Base-by-base conservation (phyloP, 106 monocot species). In the Allium cepa region DNA sequence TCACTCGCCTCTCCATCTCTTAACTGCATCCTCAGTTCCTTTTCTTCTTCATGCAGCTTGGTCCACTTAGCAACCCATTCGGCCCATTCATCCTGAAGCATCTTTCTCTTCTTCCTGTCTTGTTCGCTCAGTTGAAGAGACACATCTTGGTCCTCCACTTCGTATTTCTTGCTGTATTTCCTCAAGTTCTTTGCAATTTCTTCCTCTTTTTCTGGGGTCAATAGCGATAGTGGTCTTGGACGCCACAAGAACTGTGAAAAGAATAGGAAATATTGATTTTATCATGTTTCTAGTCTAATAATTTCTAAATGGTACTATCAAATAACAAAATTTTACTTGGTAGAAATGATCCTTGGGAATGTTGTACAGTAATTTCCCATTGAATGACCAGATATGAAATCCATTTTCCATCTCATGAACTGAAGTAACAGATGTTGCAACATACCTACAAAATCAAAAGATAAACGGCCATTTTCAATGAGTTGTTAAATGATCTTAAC, bases 151-250 rank as follows among this genome's bases (percentile, higher is more conserved):
- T 96, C 95, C 68, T 96, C 95, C 4, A 67, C 78, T 53, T 53
- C 90, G 16, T 94, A 94, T 53, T 94, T 94, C 76, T 87, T 94
- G 94, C 90, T 90, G 76, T 94, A 94, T 69, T 79, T 85, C 80
- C 78, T 84, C 78, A 94, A 57, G 70, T 94, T 94, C 80, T 79
- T 87, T 0, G 72, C 47, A 15, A 94, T 85, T 72, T 94, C 90
- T 26, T 90, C 94, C 48, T 90, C 94, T 28, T 90, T 87, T 71
- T 90, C 94, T 1, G 78, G 46, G 10, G 53, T 90, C 66, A 90
- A 57, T 45, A 94, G 67, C 18, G 94, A 75, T 0, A 82, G 94
- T 46, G 94, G 90, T 45, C 94, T 82, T 3, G 90, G 94, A 2
- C 94, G 81, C 94, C 90, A 94, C 18, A 84, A 17, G 83, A 91